Conservation (phyloP, 192 early-diverging fungal genomes). For the Phlyctochytrium planicorne region DNA sequence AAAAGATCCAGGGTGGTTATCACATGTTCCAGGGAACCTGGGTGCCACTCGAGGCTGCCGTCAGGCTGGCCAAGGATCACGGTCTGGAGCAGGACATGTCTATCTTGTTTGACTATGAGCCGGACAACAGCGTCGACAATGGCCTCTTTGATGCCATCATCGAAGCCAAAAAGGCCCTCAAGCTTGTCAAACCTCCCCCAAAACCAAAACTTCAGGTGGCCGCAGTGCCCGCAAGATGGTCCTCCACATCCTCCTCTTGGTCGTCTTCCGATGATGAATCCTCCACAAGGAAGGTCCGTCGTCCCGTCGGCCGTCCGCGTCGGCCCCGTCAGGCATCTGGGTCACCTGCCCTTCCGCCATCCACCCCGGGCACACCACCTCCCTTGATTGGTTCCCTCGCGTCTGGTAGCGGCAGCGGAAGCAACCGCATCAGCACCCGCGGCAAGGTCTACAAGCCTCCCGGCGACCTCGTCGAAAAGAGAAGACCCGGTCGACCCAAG, state of each 20-base stretch:
- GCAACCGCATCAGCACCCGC: not conserved
- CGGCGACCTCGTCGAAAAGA: conserved; percentile 6
- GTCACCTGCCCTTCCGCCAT: conserved; percentile 6
- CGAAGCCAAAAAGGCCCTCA: not conserved
- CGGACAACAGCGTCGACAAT: not conserved
- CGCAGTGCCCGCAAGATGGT: not conserved
- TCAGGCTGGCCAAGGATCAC: conserved; percentile 21
- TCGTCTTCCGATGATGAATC: not conserved
- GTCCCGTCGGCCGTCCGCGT: not conserved
- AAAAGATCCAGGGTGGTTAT: conserved; percentile 62
- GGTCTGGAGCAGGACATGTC: conserved; percentile 17
- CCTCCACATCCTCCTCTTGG: not conserved
- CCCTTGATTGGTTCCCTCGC: not conserved
- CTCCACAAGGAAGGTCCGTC: not conserved
- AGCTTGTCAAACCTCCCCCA: not conserved
- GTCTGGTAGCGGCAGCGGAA: not conserved
- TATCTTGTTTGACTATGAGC: conserved; percentile 17
- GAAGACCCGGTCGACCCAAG: conserved; percentile 26
- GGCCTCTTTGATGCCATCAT: not conserved
- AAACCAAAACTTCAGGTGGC: not conserved
- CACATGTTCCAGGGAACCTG: conserved; percentile 38
- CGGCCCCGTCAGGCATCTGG: not conserved
- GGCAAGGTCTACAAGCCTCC: conserved; percentile 1
- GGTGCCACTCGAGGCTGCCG: conserved; percentile 28
- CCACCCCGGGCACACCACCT: conserved; percentile 2